Base-by-base conservation (phyloP, 352 stramenopile genomes). In the Pythium brassicae region DNA sequence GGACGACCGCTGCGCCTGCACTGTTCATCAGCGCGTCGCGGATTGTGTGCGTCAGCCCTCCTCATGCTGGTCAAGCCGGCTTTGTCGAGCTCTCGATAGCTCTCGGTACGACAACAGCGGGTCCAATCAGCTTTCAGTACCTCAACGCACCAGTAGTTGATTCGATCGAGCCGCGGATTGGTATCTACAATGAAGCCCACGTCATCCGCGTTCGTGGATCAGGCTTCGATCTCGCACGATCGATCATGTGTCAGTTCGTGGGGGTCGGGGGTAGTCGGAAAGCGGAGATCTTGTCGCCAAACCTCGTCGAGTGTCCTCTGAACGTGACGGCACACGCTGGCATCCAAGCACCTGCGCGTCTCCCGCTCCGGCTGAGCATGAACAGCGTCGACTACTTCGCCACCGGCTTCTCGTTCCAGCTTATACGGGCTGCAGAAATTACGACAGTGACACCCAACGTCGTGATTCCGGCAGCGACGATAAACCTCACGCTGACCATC, bases 351-450 rank as follows among this genome's bases (percentile, higher is more conserved):
- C 22, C 26, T 1, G 10, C 17, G 19, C 43, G 20, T 10, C 39
- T 81, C 3, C 49, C 62, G 0, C 49, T 82, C 50, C 48, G 55
- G 4, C 48, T 82, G 25, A 74, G 68, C 35, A 54, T 79, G 44
- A 61, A 61, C 49, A 70, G 62, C 12, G 14, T 43, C 0, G 7
- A 63, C 4, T 79, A 59, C 12, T 66, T 78, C 35, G 57, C 68
- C 9, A 78, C 71, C 34, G 66, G 71, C 0, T 66, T 66, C 12
- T 58, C 22, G 14, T 78, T 81, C 23, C 63, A 63, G 17, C 45
- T 72, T 10, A 63, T 73, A 26, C 42, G 63, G 22, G 52, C 66
- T 9, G 47, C 62, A 10, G 3, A 59, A 5, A 26, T 81, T 15
- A 66, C 40, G n/a, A 45, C 32, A 6, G 55, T 63, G 26, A 40